Evolutionary conservation across 2,329 filamentous ascomycete genomes (phyloP).

Genomic region (Huntiella moniliformis): DNA sequence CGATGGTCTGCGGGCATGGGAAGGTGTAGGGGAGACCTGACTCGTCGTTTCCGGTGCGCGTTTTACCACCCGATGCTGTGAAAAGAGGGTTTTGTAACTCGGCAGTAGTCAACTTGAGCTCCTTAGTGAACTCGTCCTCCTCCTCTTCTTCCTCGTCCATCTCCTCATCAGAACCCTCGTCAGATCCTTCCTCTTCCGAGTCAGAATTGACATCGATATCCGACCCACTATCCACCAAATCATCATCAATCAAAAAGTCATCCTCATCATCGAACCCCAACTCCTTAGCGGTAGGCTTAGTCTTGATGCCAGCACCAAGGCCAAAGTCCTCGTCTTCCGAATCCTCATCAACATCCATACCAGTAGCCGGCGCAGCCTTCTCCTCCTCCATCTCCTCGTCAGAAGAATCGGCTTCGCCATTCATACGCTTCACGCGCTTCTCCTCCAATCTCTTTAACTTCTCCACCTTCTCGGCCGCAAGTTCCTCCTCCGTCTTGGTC

Average conservation of each 20-base stretch:
- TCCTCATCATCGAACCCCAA: conserved; percentile 81
- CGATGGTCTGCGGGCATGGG: conserved; percentile 60
- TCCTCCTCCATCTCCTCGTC: conserved; percentile 28
- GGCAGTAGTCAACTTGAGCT: conserved; percentile 37
- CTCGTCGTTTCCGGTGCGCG: conserved; percentile 24
- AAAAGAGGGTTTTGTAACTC: conserved; percentile 37
- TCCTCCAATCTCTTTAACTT: conserved; percentile 66
- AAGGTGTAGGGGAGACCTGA: conserved; percentile 64
- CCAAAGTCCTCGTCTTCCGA: conserved; percentile 36
- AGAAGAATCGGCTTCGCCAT: conserved; percentile 53
- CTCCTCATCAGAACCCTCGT: conserved; percentile 19
- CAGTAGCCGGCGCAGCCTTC: conserved; percentile 3
- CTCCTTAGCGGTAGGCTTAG: conserved; percentile 36
- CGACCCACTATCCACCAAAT: conserved; percentile 68
- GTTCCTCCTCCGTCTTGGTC: conserved; percentile 83
- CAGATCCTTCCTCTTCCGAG: conserved; percentile 19
- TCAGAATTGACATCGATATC: conserved; percentile 41
- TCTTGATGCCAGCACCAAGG: conserved; percentile 39
- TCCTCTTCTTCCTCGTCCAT: conserved; percentile 24
- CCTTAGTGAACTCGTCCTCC: conserved; percentile 56
- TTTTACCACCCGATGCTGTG: conserved; percentile 25
- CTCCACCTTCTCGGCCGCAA: conserved; percentile 55
- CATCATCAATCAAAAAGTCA: conserved; percentile 78
- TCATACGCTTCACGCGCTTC: conserved; percentile 70
- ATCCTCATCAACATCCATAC: conserved; percentile 3